Conservation (phyloP, 345 rosid species). For the Linum trigynum region DNA sequence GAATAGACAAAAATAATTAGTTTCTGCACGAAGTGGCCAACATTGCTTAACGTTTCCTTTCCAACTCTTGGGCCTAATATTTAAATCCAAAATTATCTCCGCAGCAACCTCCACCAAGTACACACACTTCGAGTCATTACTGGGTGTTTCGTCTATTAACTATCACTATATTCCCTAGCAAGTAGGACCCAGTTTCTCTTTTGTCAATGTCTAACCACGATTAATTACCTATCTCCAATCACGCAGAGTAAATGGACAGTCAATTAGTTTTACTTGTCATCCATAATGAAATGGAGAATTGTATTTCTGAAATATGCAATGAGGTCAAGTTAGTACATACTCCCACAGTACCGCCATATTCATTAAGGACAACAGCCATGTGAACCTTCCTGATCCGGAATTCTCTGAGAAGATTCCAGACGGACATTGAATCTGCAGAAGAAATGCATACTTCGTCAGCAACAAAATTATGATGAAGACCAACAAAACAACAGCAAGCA, state of each 20-base stretch:
- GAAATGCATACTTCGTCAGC: constrained; percentile 7
- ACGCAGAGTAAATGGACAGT: neutral
- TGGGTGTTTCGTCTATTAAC: neutral
- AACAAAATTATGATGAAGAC: neutral
- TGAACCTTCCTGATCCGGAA: constrained; percentile 97
- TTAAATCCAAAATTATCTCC: neutral
- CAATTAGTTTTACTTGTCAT: neutral
- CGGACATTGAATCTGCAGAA: constrained; percentile 94
- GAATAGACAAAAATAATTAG: neutral
- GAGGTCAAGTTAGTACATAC: constrained; percentile 37
- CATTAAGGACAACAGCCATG: constrained; percentile 97
- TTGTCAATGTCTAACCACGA: neutral
- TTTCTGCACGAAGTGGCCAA: neutral
- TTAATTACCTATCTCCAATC: neutral
- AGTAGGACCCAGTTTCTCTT: neutral
- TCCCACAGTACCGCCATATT: constrained; percentile 96
- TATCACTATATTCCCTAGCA: neutral
- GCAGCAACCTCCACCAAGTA: neutral
- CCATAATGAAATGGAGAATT: neutral
- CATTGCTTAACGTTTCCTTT: neutral
- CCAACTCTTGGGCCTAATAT: no score
- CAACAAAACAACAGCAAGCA: neutral
- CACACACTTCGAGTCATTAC: neutral
- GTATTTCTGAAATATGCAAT: neutral
- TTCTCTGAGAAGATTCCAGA: constrained; percentile 99